Percentiles rank a stretch among this genome's conserved stretches.
Evolutionary conservation across 805 yeast genomes (phyloP).

Genomic region (Monosporozyma solicola): DNA sequence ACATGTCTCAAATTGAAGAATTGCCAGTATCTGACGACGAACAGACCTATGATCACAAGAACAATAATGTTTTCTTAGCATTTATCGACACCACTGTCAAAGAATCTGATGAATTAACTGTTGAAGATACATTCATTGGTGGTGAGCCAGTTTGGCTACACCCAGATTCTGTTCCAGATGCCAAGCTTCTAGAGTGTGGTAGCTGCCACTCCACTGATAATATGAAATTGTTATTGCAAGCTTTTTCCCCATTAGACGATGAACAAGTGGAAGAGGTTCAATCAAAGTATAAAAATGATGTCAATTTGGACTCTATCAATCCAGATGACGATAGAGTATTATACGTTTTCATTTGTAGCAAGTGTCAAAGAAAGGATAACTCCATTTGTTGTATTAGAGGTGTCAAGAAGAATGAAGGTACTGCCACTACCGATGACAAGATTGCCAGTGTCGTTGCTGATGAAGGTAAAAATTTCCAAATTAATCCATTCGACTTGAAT

Average conservation of each 20-base stretch:
- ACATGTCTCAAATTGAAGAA: constrained; percentile 1
- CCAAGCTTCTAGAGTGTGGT: constrained; percentile 49
- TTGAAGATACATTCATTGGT: constrained; percentile 74
- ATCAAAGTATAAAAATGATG: constrained; percentile 4
- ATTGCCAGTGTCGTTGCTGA: constrained; percentile 28
- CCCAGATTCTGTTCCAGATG: constrained; percentile 47
- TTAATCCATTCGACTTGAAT: constrained; percentile 29
- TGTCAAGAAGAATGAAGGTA: constrained; percentile 48
- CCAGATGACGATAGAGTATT: constrained; percentile 70
- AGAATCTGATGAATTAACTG: constrained; percentile 35
- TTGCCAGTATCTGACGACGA: constrained; percentile 19
- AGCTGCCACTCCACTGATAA: constrained; percentile 43
- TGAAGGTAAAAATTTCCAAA: constrained; percentile 34
- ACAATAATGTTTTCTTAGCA: constrained; percentile 46
- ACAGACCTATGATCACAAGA: constrained; percentile 7
- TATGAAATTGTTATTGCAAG: constrained; percentile 67
- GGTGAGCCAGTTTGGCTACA: constrained; percentile 70
- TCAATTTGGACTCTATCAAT: constrained; percentile 24
- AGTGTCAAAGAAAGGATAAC: constrained; percentile 66
- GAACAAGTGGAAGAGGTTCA: constrained; percentile 21
- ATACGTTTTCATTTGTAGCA: constrained; percentile 69
- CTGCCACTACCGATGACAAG: constrained; percentile 29
- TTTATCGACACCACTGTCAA: constrained; percentile 54
- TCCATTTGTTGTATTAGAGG: constrained; percentile 72
- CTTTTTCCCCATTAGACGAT: constrained; percentile 64